Conservation (phyloP, 225 moss, liverwort and hornwort genomes). For the Climacium dendroides region DNA sequence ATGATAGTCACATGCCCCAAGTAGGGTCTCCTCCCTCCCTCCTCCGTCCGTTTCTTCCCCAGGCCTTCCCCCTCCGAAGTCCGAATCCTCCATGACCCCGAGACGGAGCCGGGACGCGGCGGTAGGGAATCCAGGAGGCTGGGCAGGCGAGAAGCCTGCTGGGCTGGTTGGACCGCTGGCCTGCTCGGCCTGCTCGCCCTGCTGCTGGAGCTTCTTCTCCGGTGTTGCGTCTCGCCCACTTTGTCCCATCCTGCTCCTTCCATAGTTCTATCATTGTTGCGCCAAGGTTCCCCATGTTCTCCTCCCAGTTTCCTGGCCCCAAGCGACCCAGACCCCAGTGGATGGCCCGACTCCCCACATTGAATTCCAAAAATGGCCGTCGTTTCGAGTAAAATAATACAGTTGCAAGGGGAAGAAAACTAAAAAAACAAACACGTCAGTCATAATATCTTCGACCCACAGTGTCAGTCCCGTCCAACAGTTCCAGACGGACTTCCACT, state of each 20-base stretch:
- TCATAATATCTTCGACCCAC: neutral
- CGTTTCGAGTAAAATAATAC: neutral
- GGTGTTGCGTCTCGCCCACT: neutral
- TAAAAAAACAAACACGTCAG: too few relatives aligned
- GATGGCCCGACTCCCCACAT: neutral
- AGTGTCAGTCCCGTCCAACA: too few relatives aligned
- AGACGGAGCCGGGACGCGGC: conserved; percentile 1
- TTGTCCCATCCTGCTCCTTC: conserved; percentile 6
- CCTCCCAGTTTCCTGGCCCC: neutral
- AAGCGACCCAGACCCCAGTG: neutral
- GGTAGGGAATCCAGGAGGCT: conserved; percentile 29
- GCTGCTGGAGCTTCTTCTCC: neutral
- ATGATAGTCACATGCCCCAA: neutral
- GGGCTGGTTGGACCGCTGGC: neutral
- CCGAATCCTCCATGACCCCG: neutral
- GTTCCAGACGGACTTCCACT: too few relatives aligned
- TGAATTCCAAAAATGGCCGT: neutral
- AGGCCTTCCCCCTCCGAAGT: neutral
- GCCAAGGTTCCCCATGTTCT: conserved; percentile 8
- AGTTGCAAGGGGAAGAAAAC: neutral
- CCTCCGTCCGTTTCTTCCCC: too few relatives aligned
- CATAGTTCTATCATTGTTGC: neutral
- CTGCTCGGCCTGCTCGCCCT: too few relatives aligned
- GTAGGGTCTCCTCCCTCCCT: neutral
- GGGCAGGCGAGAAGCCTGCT: neutral